Conservation (phyloP, 129 eudicot genomes). For the Kitagawia praeruptora region DNA sequence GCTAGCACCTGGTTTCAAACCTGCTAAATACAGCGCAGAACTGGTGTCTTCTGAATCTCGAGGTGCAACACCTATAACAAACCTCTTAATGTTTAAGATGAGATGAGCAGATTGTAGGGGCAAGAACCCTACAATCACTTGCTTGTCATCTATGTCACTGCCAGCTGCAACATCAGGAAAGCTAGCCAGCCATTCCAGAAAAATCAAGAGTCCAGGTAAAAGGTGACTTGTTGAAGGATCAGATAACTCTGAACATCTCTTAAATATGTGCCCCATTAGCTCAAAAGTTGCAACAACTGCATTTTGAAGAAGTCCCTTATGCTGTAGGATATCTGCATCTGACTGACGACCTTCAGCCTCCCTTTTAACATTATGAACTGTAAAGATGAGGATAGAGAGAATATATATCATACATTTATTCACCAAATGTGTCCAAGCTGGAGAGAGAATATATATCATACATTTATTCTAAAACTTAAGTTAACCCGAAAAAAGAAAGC, state of each 20-base stretch:
- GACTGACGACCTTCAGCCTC: too few relatives aligned
- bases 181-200: conserved; percentile 58
- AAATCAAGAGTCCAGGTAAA: conserved; percentile 47
- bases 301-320: conserved; percentile 32
- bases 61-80: too few relatives aligned
- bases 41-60: too few relatives aligned
- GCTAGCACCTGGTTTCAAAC: too few relatives aligned
- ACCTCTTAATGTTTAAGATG: too few relatives aligned
- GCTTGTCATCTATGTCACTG: conserved; percentile 29
- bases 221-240: conserved; percentile 40
- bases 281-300: conserved; percentile 35
- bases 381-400: conserved; percentile 36
- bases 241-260: conserved; percentile 38
- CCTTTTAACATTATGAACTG: too few relatives aligned
- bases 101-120: too few relatives aligned
- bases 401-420: background rate
- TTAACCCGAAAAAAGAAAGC: background rate
- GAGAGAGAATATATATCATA: background rate
- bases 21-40: too few relatives aligned
- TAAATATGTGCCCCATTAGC: conserved; percentile 30
- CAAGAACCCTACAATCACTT: too few relatives aligned
- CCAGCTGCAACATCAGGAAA: conserved; percentile 36
- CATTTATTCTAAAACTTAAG: background rate
- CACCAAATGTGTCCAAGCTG: conserved; percentile 60
- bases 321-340: conserved; percentile 60